Base-by-base conservation (phyloP, 345 rosid species). In the Limnanthes douglasii region DNA sequence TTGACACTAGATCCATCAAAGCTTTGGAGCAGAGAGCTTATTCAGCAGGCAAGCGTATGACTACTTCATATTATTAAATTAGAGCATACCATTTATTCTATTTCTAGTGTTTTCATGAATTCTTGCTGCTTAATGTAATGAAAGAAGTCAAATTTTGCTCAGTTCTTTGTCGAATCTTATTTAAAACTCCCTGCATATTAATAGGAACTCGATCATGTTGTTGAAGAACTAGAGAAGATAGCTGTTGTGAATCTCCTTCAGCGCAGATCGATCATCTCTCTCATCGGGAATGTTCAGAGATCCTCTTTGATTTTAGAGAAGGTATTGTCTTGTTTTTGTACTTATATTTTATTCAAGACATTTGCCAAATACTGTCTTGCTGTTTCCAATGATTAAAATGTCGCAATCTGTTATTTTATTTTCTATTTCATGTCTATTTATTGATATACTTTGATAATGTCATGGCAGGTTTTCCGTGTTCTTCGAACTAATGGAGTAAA, bases 171-270 rank as follows among this genome's bases (percentile, higher is more conserved):
- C 15, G 4, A 8, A 10, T 46, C 29, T 38, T 2, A 12, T 13
- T 5, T 39, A n/a, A 18, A 25, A 18, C 17, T 18, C 11, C 36
- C 22, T 32, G 31, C 18, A 35, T 32, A n/a, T 41, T 2, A 18
- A 39, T 74, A 90, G 99, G 96, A 90, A 68, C 99, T 90, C 39
- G 99, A 90, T 60, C 88, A 90, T 57, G 92, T 90, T 11, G 88
- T 80, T 10, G 94, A 90, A 69, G 99, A 85, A 44, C 93, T 90
- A 8, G 96, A 85, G 74, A 90, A 85, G 59, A 81, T 90, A 52
- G 96, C 96, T 9, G 62, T 85, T 11, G 96, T 90, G 44, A 69
- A 81, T 59, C 83, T 85, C 51, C 62, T 70, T 20, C 95, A 80
- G 61, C 75, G 50, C 49, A 70, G 99, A 62, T 88, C 94, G 40